A percentile compares a stretch with the other conserved stretches of the same genome.
Conservation (phyloP, 257 asterid genomes). For the Solanum habrochaites region DNA sequence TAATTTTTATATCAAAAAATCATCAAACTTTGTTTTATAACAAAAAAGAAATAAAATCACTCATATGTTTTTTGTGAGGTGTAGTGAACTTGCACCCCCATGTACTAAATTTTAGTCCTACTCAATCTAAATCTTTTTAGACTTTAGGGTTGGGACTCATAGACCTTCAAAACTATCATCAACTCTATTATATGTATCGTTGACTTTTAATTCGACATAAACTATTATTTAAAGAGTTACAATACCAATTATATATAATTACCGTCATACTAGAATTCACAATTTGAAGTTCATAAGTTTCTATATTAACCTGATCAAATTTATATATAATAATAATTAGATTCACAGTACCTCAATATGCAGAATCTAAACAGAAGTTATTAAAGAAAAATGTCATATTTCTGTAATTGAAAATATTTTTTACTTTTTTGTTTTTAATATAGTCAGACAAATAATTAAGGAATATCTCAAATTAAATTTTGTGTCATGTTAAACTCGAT, state of each 20-base stretch:
- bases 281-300: background rate
- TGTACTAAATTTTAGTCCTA: background rate
- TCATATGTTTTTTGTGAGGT: background rate
- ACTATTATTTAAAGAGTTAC: background rate
- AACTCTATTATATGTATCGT: background rate
- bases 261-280: fast-evolving
- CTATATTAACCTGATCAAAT: background rate
- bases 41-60: background rate
- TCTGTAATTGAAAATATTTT: background rate
- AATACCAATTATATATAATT: background rate
- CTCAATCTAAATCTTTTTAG: too few relatives aligned
- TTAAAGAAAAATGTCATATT: background rate
- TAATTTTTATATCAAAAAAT: background rate
- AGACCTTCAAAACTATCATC: background rate
- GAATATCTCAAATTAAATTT: background rate
- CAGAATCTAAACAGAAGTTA: background rate
- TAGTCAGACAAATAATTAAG: background rate
- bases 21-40: background rate
- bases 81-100: background rate
- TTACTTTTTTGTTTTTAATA: background rate
- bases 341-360: background rate
- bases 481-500: background rate
- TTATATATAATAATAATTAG: background rate
- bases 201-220: too few relatives aligned
- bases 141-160: background rate